These are phyloP conservation scores for Myriosclerotinia duriaeana DNA, from an alignment of 2,329 filamentous ascomycete genomes.

Conservation along the genomic window DNA sequence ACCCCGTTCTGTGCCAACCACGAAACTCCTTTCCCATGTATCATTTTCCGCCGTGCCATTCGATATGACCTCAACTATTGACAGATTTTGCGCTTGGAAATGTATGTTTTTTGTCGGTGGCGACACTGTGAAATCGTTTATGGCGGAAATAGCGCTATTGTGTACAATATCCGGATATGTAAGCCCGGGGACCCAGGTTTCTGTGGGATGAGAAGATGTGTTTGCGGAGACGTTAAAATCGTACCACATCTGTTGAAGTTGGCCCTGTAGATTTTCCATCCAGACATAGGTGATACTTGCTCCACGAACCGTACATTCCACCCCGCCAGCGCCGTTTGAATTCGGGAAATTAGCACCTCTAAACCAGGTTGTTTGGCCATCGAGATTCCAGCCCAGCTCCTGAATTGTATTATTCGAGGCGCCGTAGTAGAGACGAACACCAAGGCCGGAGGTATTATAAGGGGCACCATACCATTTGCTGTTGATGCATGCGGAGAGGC, in stretches of 20 bases:
- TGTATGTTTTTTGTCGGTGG: conserved; percentile 12
- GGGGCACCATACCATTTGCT: conserved; percentile 1
- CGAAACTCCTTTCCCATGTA: neutral
- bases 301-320: conserved; percentile 11
- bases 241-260: conserved; percentile 13
- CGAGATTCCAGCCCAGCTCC: conserved; percentile 15
- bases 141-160: conserved; percentile 3
- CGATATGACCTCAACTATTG: neutral
- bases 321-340: conserved; percentile 2
- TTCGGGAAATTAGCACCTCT: conserved; percentile 4
- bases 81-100: conserved; percentile 15
- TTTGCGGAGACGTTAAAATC: conserved; percentile 4
- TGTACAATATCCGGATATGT: neutral
- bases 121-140: conserved; percentile 11
- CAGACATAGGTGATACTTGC: conserved; percentile 13
- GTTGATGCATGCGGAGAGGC: conserved; percentile 4
- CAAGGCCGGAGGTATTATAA: conserved; percentile 6
- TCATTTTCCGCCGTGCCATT: neutral
- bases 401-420: neutral
- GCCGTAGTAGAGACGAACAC: conserved; percentile 5
- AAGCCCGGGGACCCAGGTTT: conserved; percentile 1
- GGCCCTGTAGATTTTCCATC: conserved; percentile 7
- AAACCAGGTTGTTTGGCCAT: conserved; percentile 12
- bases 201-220: conserved; percentile 2
- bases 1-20: conserved; percentile 2